Conservation (phyloP, 1,284 basidiomycete species). For the Neotropicomus parvogracilis region DNA sequence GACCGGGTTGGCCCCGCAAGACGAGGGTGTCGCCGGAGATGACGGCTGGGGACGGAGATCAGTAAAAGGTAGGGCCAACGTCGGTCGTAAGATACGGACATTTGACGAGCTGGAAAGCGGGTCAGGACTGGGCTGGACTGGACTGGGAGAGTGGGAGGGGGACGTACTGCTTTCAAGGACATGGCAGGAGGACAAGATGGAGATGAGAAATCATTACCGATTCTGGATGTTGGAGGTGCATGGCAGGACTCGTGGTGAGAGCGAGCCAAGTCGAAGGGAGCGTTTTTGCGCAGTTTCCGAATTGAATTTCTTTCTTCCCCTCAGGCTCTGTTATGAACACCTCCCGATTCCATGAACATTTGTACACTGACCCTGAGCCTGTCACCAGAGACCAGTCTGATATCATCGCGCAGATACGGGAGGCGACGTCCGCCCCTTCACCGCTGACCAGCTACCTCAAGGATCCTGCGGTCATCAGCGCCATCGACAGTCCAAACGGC, state of each 20-base stretch:
- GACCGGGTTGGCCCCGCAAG: slow-evolving; percentile 70
- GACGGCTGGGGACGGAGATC: slow-evolving; percentile 54
- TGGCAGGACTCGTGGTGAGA: no score
- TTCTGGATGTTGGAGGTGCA: slow-evolving; percentile 1
- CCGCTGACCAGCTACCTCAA: slow-evolving; percentile 31
- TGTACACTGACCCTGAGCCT: slow-evolving; percentile 13
- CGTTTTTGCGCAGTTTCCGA: neutral
- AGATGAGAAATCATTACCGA: slow-evolving; percentile 22
- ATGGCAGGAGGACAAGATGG: slow-evolving; percentile 33
- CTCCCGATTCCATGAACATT: slow-evolving; percentile 33
- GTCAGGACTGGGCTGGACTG: neutral
- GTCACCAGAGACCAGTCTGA: slow-evolving; percentile 20
- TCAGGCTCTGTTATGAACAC: slow-evolving; percentile 26
- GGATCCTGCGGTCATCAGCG: slow-evolving; percentile 29
- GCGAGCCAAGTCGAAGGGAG: neutral
- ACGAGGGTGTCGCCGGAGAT: slow-evolving; percentile 87
- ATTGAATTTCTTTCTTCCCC: slow-evolving; percentile 3
- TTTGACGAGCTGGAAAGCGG: slow-evolving; percentile 61
- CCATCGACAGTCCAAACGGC: slow-evolving; percentile 23
- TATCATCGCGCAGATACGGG: slow-evolving; percentile 35
- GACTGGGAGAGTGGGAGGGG: neutral
- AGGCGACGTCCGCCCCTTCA: slow-evolving; percentile 34
- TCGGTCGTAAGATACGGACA: slow-evolving; percentile 39
- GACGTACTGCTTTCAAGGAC: slow-evolving; percentile 67
- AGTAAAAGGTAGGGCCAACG: neutral